Percentiles rank a stretch among this genome's conserved stretches.
Conservation (phyloP, 139 green algal genomes). For the Microglena sp. region DNA sequence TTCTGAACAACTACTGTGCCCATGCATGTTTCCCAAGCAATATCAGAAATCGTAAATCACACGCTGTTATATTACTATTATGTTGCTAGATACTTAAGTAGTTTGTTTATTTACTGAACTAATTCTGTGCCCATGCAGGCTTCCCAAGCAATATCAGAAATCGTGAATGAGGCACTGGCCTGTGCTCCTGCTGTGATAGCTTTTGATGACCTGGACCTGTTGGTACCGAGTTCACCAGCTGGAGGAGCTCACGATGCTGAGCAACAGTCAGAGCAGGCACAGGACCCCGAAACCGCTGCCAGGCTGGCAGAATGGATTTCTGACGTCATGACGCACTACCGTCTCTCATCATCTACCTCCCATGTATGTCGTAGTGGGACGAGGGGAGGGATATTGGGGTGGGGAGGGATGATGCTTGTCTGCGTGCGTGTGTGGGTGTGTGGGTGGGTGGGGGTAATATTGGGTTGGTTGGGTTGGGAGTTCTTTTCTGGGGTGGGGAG, state of each 20-base stretch:
- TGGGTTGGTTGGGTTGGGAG: no score
- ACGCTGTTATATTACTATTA: no score
- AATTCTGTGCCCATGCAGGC: no score
- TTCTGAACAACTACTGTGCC: no score
- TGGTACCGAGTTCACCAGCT: conserved; percentile 32
- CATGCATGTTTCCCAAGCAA: no score
- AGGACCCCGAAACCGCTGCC: background rate
- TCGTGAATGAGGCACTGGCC: conserved; percentile 29
- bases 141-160: no score
- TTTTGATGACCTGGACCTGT: conserved; percentile 71
- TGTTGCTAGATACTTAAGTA: no score
- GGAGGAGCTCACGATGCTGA: background rate
- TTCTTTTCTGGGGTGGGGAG: no score
- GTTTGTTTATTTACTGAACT: no score
- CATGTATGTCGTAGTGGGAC: conserved; percentile 12
- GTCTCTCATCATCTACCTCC: background rate
- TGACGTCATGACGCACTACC: conserved; percentile 14
- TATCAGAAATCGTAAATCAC: no score
- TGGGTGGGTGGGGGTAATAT: background rate
- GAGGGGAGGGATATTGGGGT: conserved; percentile 11
- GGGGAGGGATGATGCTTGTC: conserved; percentile 1
- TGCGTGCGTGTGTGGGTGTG: background rate
- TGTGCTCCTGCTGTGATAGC: conserved; percentile 63
- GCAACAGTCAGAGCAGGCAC: background rate
- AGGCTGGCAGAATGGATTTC: conserved; percentile 22